Base-by-base conservation (phyloP, 2,329 filamentous ascomycete genomes). In the Neonectria punicea region DNA sequence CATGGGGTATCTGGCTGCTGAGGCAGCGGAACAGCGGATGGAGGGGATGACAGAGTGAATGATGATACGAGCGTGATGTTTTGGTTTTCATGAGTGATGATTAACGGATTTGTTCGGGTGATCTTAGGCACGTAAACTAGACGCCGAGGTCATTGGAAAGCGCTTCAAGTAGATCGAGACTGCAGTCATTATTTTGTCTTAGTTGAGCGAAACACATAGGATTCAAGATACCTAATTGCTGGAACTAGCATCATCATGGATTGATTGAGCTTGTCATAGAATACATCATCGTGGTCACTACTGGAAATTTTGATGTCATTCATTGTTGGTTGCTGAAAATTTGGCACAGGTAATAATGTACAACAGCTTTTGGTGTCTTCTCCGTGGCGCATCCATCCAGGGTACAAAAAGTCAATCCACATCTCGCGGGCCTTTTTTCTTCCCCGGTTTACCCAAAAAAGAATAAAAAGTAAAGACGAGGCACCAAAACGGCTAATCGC, bases 1-100 rank as follows among this genome's bases (percentile, higher is more conserved):
- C 16, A 78, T 78, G 73, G 75, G 79, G 25, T 82, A 84, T 59
- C 70, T 87, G 25, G 80, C 83, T 36, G 81, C 78, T 1, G 82
- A 84, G 58, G 84, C 84, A 25, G 81, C 82, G 1, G 77, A 81
- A 66, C 74, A 72, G 60, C 76, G 82, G 65, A 74, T 65, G 11
- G 47, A 34, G 50, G 60, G 54, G 41, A 64, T 43, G 57, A 43
- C 51, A 30, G 20, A 49, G 61, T 59, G 18, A 46, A 64, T 30
- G 34, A 59, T 32, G n/a, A n/a, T 7, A 49, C 22, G 47, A 30
- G 8, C 41, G 22, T 11, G 18, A 30, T 2, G 13, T 56, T 47
- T 25, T 20, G 7, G 10, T 20, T 51, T 20, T 20, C 5, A 49
- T n/a, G 41, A 47, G 25, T 30, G 13, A 54, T 18, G 28, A n/a